phyloP scores from a whole-genome alignment of 2,329 filamentous ascomycete species.

The Coniochaeta sp. region DNA sequence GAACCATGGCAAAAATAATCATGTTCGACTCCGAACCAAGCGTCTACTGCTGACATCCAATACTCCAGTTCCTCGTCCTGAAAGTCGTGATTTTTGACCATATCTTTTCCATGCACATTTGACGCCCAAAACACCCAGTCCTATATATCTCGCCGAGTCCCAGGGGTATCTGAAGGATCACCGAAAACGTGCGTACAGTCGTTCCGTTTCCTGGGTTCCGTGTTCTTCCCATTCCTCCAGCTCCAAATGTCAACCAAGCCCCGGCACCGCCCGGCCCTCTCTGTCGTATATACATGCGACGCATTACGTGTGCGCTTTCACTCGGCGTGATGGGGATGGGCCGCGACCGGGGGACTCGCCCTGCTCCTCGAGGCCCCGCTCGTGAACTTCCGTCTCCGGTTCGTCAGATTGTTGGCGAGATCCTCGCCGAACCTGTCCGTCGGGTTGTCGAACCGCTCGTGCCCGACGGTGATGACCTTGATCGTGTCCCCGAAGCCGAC shows the following conservation, averaged over 20 bases:
- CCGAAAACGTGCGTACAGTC: neutral
- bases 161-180: neutral
- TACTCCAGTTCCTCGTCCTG: neutral
- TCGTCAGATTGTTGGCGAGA: slow-evolving; percentile 27
- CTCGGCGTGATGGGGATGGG: neutral
- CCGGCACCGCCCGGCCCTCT: neutral
- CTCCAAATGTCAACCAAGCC: neutral
- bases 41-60: neutral
- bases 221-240: neutral
- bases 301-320: neutral
- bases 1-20: neutral
- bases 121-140: neutral
- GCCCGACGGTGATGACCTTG: slow-evolving; percentile 62
- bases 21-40: neutral
- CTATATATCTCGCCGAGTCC: neutral
- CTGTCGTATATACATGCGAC: neutral
- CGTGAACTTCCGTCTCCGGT: slow-evolving; percentile 24
- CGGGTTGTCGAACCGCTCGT: slow-evolving; percentile 52
- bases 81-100: neutral
- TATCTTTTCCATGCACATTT: neutral
- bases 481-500: slow-evolving; percentile 66
- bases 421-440: slow-evolving; percentile 20
- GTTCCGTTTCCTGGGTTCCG: neutral
- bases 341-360: neutral
- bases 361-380: slow-evolving; percentile 6